Evolutionary conservation across 2,329 filamentous ascomycete species (phyloP), one percentile per base, ranked within the genome.

Genomic region (Aspergillus melleus): DNA sequence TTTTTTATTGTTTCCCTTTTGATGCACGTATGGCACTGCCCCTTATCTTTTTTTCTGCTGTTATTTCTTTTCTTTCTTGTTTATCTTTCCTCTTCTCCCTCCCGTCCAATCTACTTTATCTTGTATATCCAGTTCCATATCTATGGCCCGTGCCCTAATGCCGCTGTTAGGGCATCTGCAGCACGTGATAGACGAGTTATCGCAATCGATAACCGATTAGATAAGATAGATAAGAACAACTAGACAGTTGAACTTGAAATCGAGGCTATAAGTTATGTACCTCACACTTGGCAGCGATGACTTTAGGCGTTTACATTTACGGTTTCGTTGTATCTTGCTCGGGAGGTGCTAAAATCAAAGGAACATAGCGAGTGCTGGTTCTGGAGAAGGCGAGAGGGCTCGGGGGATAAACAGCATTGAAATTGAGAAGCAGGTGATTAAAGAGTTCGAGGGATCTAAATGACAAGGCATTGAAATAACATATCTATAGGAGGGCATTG

Each of bases 401-500:
- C 4, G 2, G 22, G 22, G 22, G 4, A 22, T 22, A 22, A 22
- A 4, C 4, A 11, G 29, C 8, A 30, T n/a, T n/a, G n/a, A n/a
- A n/a, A n/a, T n/a, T n/a, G 11, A 24, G 22, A 2, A 46, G 51
- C 44, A 60, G 52, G 19, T 58, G 29, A 59, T 53, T 49, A 52
- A 8, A 39, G 30, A 39, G 53, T 63, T 76, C 66, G 70, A 75
- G 73, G 44, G 30, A 52, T 24, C 36, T 61, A 55, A 55, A 79
- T 80, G 49, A 86, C 22, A 22, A 22, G 4, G 22, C 4, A 22
- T 22, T 22, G 22, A 22, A 22, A 22, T 2, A 22, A 22, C 4
- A 2, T 22, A 22, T 22, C 2, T 22, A 22, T 22, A 24, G 22
- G 22, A 24, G 4, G 22, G 4, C 2, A 24, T 24, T 24, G 22